Percentiles rank a stretch among this genome's conserved stretches.
Evolutionary conservation across 2,329 filamentous ascomycete genomes (phyloP).

Genomic region (Aspergillus puulaauensis): DNA sequence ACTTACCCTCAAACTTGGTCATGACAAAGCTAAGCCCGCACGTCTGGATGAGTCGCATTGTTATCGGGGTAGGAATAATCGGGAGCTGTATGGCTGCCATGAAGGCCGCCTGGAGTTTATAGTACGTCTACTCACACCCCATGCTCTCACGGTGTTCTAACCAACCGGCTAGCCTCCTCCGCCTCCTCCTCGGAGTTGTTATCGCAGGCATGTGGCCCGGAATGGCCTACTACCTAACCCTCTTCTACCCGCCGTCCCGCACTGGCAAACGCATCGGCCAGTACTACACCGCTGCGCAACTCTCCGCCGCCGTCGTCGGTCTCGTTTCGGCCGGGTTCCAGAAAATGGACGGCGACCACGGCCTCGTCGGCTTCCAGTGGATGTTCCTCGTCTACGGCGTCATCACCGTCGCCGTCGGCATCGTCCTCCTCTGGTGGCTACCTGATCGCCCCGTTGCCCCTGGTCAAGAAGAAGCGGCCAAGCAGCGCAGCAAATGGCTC

Average conservation of each 20-base stretch:
- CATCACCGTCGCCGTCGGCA: slow-evolving; percentile 68
- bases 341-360: slow-evolving; percentile 76
- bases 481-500: slow-evolving; percentile 33
- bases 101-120: slow-evolving; percentile 78
- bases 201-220: slow-evolving; percentile 95
- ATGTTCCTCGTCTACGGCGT: slow-evolving; percentile 91
- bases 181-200: slow-evolving; percentile 80
- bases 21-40: slow-evolving; percentile 84
- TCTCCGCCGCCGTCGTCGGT: slow-evolving; percentile 85
- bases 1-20: slow-evolving; percentile 81
- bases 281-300: slow-evolving; percentile 85
- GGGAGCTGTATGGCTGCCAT: slow-evolving; percentile 82
- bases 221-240: slow-evolving; percentile 87
- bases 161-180: slow-evolving; percentile 55
- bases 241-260: slow-evolving; percentile 85
- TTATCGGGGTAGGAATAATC: slow-evolving; percentile 81
- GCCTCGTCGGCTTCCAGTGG: slow-evolving; percentile 65
- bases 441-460: slow-evolving; percentile 78
- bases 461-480: slow-evolving; percentile 32
- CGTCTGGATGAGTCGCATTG: slow-evolving; percentile 89
- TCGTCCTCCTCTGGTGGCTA: slow-evolving; percentile 82
- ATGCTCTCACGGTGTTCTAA: background rate
- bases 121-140: slow-evolving; percentile 49
- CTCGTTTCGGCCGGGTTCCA: slow-evolving; percentile 90
- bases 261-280: slow-evolving; percentile 85